Evolutionary conservation across 2,329 filamentous ascomycete genomes (phyloP).

Genomic region (Talaromyces albobiverticillius): DNA sequence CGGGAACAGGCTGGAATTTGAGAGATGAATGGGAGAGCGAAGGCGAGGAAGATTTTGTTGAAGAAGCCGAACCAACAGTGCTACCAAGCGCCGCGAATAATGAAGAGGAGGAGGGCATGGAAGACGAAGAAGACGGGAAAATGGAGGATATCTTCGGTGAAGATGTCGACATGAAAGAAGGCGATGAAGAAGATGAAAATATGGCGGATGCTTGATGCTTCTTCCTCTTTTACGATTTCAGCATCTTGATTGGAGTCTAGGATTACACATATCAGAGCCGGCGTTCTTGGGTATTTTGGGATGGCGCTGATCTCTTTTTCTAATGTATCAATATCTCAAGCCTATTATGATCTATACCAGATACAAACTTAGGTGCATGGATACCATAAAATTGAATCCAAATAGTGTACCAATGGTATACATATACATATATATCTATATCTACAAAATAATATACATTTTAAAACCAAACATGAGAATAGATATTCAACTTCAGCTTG

Average conservation of each 20-base stretch:
- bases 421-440: slow-evolving; percentile 1
- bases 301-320: not conserved
- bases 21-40: slow-evolving; percentile 59
- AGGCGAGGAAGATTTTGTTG: slow-evolving; percentile 44
- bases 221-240: not conserved
- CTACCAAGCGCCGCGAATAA: slow-evolving; percentile 19
- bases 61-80: slow-evolving; percentile 1
- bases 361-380: not conserved
- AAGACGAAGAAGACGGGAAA: slow-evolving; percentile 45
- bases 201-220: slow-evolving; percentile 40
- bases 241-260: not conserved
- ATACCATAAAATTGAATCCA: not conserved
- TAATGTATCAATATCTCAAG: not conserved
- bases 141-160: slow-evolving; percentile 50
- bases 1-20: slow-evolving; percentile 55
- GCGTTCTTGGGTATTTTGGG: not conserved
- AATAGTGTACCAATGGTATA: slow-evolving; percentile 5
- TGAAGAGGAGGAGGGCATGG: slow-evolving; percentile 31
- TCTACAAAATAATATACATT: slow-evolving; percentile 13
- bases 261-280: not conserved
- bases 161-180: slow-evolving; percentile 36
- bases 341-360: not conserved
- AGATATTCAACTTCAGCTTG: slow-evolving; percentile 1
- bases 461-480: slow-evolving; percentile 1
- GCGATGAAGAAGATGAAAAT: slow-evolving; percentile 36